Evolutionary conservation across 768 basidiomycete genomes (phyloP).

Genomic region (Tephrocybe sp.): DNA sequence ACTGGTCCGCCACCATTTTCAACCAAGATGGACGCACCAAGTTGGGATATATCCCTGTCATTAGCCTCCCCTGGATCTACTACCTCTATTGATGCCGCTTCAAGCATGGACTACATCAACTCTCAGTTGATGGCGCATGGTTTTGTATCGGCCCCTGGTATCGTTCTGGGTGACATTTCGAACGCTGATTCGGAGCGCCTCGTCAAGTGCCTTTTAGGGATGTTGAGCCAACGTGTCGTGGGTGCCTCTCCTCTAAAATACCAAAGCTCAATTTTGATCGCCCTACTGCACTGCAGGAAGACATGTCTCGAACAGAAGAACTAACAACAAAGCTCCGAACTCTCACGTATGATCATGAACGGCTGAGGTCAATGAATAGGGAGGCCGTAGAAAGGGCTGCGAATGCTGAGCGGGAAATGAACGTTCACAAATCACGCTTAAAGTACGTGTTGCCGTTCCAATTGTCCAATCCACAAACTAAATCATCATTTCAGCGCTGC

Average conservation of each 20-base stretch:
- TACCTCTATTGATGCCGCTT: slow-evolving; percentile 48
- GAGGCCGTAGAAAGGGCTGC: slow-evolving; percentile 57
- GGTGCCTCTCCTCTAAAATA: slow-evolving; percentile 26
- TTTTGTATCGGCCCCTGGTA: slow-evolving; percentile 59
- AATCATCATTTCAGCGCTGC: slow-evolving; percentile 38
- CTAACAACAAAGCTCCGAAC: slow-evolving; percentile 72
- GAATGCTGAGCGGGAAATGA: slow-evolving; percentile 76
- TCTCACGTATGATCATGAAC: slow-evolving; percentile 77
- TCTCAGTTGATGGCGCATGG: slow-evolving; percentile 82
- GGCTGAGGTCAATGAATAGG: slow-evolving; percentile 64
- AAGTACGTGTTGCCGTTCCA: slow-evolving; percentile 45
- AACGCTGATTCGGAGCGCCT: slow-evolving; percentile 52
- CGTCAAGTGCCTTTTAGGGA: slow-evolving; percentile 71
- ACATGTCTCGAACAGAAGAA: slow-evolving; percentile 78
- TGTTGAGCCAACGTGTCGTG: slow-evolving; percentile 78
- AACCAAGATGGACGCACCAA: slow-evolving; percentile 39
- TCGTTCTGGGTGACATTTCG: slow-evolving; percentile 65
- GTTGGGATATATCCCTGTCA: slow-evolving; percentile 55
- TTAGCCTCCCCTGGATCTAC: slow-evolving; percentile 44
- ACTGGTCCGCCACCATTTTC: no score
- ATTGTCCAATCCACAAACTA: neutral
- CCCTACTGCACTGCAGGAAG: slow-evolving; percentile 47
- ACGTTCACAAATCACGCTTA: slow-evolving; percentile 67
- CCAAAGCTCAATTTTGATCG: slow-evolving; percentile 6
- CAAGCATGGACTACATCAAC: slow-evolving; percentile 76